phyloP scores from a whole-genome alignment of 2,329 filamentous ascomycete genomes.

The Colletotrichum sp. region DNA sequence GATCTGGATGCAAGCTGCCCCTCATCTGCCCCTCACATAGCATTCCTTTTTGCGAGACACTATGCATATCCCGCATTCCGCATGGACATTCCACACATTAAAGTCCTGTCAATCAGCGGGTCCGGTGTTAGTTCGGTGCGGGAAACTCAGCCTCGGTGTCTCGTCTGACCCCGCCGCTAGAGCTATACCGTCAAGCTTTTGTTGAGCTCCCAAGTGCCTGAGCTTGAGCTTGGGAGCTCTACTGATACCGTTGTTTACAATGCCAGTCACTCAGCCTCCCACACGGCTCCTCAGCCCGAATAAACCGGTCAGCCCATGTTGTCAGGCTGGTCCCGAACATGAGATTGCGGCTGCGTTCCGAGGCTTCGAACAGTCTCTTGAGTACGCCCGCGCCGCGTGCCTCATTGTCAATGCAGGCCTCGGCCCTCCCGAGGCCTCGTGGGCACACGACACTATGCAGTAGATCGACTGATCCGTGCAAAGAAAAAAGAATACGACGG shows the following conservation, averaged over 20 bases:
- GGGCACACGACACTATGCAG: neutral
- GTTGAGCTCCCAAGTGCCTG: neutral
- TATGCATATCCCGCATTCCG: neutral
- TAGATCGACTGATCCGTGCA: neutral
- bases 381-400: constrained; percentile 1
- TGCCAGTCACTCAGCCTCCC: neutral
- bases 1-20: neutral
- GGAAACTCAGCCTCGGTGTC: constrained; percentile 1
- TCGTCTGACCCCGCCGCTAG: neutral
- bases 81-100: constrained; percentile 17
- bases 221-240: neutral
- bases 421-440: neutral
- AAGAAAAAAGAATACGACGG: neutral
- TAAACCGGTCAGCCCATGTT: neutral
- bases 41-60: neutral
- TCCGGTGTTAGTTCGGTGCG: neutral
- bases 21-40: neutral
- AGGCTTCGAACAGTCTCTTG: neutral
- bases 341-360: constrained; percentile 5
- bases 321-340: neutral
- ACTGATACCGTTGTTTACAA: neutral
- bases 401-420: neutral
- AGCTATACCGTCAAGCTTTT: constrained; percentile 10
- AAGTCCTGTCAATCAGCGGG: constrained; percentile 12
- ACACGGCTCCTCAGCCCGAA: neutral